These are phyloP conservation scores for Phialophora tarda DNA, from an alignment of 2,329 filamentous ascomycete species.

Conservation along the genomic window DNA sequence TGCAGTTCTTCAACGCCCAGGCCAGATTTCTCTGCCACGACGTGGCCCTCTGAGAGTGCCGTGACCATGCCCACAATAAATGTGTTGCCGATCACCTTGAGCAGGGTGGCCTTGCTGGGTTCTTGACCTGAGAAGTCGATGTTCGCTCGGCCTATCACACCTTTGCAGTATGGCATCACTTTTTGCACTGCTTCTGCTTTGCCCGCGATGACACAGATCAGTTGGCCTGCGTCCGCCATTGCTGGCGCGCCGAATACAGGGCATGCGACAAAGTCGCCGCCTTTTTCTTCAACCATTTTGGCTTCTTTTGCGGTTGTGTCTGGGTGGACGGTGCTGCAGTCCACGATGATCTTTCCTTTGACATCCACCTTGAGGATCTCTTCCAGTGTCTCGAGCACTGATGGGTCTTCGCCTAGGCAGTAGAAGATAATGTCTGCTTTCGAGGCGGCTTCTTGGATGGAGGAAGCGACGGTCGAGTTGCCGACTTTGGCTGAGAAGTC, in stretches of 20 bases:
- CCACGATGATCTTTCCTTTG: constrained; percentile 77
- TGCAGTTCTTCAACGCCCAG: constrained; percentile 73
- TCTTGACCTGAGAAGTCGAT: constrained; percentile 74
- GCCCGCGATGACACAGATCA: constrained; percentile 76
- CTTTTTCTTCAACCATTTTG: constrained; percentile 61
- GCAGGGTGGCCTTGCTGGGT: constrained; percentile 69
- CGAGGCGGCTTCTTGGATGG: constrained; percentile 69
- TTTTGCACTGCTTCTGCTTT: constrained; percentile 64
- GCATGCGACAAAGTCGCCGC: constrained; percentile 75
- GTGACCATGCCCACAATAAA: constrained; percentile 85
- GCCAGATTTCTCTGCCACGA: constrained; percentile 79
- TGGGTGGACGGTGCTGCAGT: constrained; percentile 87
- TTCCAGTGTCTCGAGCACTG: constrained; percentile 68
- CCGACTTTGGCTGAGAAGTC: constrained; percentile 60
- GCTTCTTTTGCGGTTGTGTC: constrained; percentile 74
- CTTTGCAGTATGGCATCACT: constrained; percentile 72
- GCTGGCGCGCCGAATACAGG: constrained; percentile 57
- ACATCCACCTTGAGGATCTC: constrained; percentile 63
- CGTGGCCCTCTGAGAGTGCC: constrained; percentile 76
- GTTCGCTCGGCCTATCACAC: constrained; percentile 71
- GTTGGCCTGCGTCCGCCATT: constrained; percentile 66
- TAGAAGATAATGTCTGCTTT: constrained; percentile 79
- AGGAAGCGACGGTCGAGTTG: constrained; percentile 66
- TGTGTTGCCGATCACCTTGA: constrained; percentile 86
- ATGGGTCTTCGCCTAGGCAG: constrained; percentile 78